These are phyloP conservation scores for Mimosa pudica DNA, from an alignment of 306 rosid species.

Conservation along the genomic window DNA sequence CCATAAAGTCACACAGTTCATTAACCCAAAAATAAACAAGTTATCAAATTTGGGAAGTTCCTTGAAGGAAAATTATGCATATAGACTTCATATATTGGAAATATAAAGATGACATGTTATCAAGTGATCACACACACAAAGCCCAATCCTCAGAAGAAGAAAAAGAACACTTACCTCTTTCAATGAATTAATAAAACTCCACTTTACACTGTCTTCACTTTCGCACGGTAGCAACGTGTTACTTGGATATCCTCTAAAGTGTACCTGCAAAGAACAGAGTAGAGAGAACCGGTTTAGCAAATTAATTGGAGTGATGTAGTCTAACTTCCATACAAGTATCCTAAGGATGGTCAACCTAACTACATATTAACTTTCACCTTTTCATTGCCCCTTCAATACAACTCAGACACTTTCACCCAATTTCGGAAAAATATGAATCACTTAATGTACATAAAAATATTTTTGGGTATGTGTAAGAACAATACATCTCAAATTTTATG, in stretches of 20 bases:
- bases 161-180: conserved; percentile 70
- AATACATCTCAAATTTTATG: neutral
- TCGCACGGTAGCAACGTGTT: conserved; percentile 81
- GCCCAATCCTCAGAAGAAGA: neutral
- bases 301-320: conserved; percentile 1
- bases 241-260: conserved; percentile 88
- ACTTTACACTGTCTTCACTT: conserved; percentile 86
- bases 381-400: neutral
- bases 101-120: neutral
- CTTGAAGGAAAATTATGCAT: neutral
- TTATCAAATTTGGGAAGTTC: neutral
- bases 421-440: neutral
- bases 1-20: neutral
- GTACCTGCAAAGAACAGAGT: conserved; percentile 61
- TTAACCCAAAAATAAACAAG: neutral
- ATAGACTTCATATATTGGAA: neutral
- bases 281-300: conserved; percentile 29
- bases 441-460: neutral
- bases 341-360: neutral
- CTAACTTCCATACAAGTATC: conserved; percentile 8
- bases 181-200: conserved; percentile 92
- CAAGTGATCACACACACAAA: neutral
- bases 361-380: neutral
- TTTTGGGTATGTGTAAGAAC: neutral
- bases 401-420: conserved; percentile 22